Evolutionary conservation across 139 green algal genomes (phyloP), one percentile per base, ranked within the genome.

Genomic region (Coccomyxa sp.): DNA sequence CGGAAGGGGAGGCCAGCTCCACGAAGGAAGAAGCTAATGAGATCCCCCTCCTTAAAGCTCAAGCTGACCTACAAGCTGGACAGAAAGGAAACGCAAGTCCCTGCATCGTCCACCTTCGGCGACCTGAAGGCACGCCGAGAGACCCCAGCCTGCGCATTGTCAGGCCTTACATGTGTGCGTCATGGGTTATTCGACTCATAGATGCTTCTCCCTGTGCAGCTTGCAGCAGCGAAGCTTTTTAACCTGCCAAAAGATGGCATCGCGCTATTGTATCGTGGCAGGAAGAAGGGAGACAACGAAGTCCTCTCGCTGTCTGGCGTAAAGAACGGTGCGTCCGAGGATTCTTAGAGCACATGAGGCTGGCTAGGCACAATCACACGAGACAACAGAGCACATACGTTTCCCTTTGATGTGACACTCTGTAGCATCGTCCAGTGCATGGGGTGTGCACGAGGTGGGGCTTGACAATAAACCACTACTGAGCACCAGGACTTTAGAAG

Each of bases 111-210:
- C 7, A 81, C 77, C 16, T 81, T 81, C 37, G 77, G 36, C 8
- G 39, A 81, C 27, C 40, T 81, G 7, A 81, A 76, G 69, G 77
- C 73, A 71, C n/a, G n/a, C n/a, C n/a, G n/a, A 37, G n/a, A n/a
- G n/a, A n/a, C n/a, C n/a, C 18, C 6, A 22, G 18, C 24, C n/a
- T 36, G 1, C 7, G 33, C 29, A 71, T 2, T 38, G 29, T 6
- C 14, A 37, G 64, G n/a, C 24, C 64, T 34, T 34, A 71, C 27
- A 3, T 34, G 35, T 38, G n/a, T 36, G 1, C 29, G 24, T 37
- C 64, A 71, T 16, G 33, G 33, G 24, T 37, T 38, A 16, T 18
- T 71, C 10, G 64, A 18, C 6, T 71, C 14, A 34, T 34, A 5
- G 2, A 6, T 29, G 10, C n/a, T 10, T 36, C 2, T 36, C 1